These are phyloP conservation scores for Hygrocybe punicea DNA, from an alignment of 768 basidiomycete genomes.

Conservation along the genomic window DNA sequence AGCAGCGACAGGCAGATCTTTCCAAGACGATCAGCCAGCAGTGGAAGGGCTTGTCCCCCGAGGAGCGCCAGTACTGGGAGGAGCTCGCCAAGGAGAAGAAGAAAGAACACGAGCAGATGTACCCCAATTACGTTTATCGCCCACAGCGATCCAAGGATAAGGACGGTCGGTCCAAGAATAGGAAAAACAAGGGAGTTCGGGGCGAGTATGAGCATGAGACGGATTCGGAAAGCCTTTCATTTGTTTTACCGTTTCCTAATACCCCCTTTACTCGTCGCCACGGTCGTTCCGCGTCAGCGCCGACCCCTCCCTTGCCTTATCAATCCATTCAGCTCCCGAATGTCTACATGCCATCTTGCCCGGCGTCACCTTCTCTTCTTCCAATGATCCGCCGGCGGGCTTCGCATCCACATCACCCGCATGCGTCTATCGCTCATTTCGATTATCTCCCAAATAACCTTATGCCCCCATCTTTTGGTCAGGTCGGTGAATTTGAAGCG, in stretches of 20 bases:
- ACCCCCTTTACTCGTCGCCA: slow-evolving; percentile 19
- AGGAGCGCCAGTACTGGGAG: slow-evolving; percentile 74
- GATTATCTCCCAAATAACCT: slow-evolving; percentile 52
- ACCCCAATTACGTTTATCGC: slow-evolving; percentile 77
- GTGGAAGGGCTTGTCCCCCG: slow-evolving; percentile 65
- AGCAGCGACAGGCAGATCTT: slow-evolving; percentile 73
- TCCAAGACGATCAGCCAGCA: slow-evolving; percentile 80
- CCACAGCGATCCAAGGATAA: slow-evolving; percentile 62
- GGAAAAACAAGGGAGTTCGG: slow-evolving; percentile 39
- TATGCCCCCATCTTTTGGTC: slow-evolving; percentile 39
- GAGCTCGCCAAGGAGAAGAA: slow-evolving; percentile 74
- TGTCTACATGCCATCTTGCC: slow-evolving; percentile 59
- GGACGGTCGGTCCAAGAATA: slow-evolving; percentile 46
- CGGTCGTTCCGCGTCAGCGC: slow-evolving; percentile 50
- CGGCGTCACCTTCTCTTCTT: slow-evolving; percentile 56
- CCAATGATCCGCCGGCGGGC: slow-evolving; percentile 62
- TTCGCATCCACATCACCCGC: slow-evolving; percentile 48
- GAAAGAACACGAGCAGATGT: slow-evolving; percentile 71
- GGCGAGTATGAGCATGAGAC: slow-evolving; percentile 40
- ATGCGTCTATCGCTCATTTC: slow-evolving; percentile 45
- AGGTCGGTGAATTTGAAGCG: slow-evolving; percentile 44
- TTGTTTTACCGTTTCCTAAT: slow-evolving; percentile 35
- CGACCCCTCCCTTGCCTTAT: slow-evolving; percentile 59
- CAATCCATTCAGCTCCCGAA: slow-evolving; percentile 70
- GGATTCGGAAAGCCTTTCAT: slow-evolving; percentile 36